Evolutionary conservation across 768 basidiomycete species (phyloP), one percentile per base, ranked within the genome.

Genomic region (Kwoniella sp.): DNA sequence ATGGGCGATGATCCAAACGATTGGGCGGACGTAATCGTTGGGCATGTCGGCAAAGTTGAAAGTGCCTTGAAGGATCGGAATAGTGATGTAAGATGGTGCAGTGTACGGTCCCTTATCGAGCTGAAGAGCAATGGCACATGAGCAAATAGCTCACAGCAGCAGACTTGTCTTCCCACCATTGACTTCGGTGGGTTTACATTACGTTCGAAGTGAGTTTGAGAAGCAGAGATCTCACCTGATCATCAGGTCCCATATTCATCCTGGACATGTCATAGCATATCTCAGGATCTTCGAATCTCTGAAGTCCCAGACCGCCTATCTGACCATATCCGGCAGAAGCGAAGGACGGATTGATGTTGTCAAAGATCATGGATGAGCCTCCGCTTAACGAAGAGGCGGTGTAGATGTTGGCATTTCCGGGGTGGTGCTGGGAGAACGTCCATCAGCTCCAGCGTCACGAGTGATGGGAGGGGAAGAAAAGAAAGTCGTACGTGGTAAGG

Each of bases 1-100:
- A 47, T 72, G 57, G 13, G 74, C 74, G 10, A 76, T 68, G 29
- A 73, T 62, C 68, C 69, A 73, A 7, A 76, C 71, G 8, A 71
- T 63, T 1, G 71, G 66, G 27, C 61, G 51, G 25, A 73, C 65
- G 53, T 68, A 63, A 1, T 46, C 55, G n/a, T 46, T 46, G 13
- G 49, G 63, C 67, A 76, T 70, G 21, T 73, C 64, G 53, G 29
- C 48, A 46, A 60, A 71, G 58, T 64, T 54, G 60, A 63, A 71
- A 26, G 60, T 59, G 22, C 69, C 71, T 17, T 64, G 55, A 9
- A 73, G 58, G 22, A 73, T 46, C 10, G 24, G 29, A n/a, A n/a
- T 22, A 17, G 65, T 47, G 10, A 69, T 53, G 22, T 66, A 37
- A 2, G 46, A 9, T 1, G 70, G 67, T 36, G 70, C 33, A 8